Conservation (phyloP, 2,329 filamentous ascomycete genomes). For the Pseudogymnoascus sp. region DNA sequence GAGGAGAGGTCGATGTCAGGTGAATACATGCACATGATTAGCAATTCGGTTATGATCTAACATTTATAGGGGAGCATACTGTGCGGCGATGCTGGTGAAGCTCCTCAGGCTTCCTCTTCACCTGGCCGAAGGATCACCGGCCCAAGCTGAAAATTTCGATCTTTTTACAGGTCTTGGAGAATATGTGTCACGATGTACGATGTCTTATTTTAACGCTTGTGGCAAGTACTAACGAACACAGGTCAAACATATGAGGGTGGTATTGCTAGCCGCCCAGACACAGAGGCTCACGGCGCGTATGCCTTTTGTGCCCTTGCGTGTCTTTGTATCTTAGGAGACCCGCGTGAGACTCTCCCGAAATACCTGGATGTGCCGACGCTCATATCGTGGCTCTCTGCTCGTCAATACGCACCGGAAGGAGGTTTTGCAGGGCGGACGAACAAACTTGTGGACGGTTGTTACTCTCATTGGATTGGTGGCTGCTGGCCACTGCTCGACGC, state of each 20-base stretch:
- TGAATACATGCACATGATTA: slow-evolving; percentile 34
- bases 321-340: slow-evolving; percentile 75
- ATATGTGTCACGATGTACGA: slow-evolving; percentile 73
- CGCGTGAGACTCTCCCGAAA: slow-evolving; percentile 63
- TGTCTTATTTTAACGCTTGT: slow-evolving; percentile 3
- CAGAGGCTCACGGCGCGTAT: slow-evolving; percentile 94
- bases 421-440: slow-evolving; percentile 92
- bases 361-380: slow-evolving; percentile 70
- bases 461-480: slow-evolving; percentile 94
- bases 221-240: slow-evolving; percentile 27
- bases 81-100: slow-evolving; percentile 75
- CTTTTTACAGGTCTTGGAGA: slow-evolving; percentile 68
- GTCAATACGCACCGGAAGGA: slow-evolving; percentile 85
- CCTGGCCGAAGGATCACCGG: slow-evolving; percentile 65
- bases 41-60: slow-evolving; percentile 13
- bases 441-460: slow-evolving; percentile 96
- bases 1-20: slow-evolving; percentile 89
- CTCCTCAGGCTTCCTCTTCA: slow-evolving; percentile 76
- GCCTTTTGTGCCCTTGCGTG: slow-evolving; percentile 90
- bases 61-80: slow-evolving; percentile 71
- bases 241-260: slow-evolving; percentile 94
- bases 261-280: slow-evolving; percentile 74
- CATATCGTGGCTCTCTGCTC: slow-evolving; percentile 78
- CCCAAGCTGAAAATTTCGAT: slow-evolving; percentile 51
- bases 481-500: slow-evolving; percentile 91